phyloP scores from a whole-genome alignment of 2,329 filamentous ascomycete genomes.

The Sclerotinia borealis region DNA sequence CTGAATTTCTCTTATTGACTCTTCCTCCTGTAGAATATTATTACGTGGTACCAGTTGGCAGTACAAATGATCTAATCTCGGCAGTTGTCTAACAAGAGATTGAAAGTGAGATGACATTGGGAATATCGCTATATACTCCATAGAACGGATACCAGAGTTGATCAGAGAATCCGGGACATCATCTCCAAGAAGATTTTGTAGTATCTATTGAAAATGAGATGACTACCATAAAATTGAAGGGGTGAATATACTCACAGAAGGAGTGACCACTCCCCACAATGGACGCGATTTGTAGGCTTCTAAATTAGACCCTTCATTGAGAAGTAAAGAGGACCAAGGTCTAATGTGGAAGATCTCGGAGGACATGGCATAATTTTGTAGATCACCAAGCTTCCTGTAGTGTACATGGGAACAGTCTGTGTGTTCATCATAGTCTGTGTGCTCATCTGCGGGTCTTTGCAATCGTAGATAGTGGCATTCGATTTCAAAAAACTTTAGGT shows the following conservation, averaged over 20 bases:
- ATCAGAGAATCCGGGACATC: slow-evolving; percentile 32
- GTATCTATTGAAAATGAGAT: slow-evolving; percentile 39
- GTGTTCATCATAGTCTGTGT: too few relatives aligned
- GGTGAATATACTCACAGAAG: slow-evolving; percentile 32
- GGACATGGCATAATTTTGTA: not conserved
- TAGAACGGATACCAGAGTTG: slow-evolving; percentile 39
- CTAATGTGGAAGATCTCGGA: slow-evolving; percentile 21
- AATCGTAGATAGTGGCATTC: slow-evolving; percentile 55
- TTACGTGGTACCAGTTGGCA: slow-evolving; percentile 44
- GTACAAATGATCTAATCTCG: slow-evolving; percentile 46
- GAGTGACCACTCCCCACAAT: slow-evolving; percentile 58
- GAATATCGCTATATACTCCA: slow-evolving; percentile 61
- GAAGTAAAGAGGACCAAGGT: slow-evolving; percentile 57
- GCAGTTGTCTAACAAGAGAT: slow-evolving; percentile 42
- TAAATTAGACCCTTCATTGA: slow-evolving; percentile 74
- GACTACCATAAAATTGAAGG: not conserved
- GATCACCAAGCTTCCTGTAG: not conserved
- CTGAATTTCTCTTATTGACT: not conserved
- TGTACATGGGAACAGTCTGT: not conserved
- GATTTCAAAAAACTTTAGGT: slow-evolving; percentile 59
- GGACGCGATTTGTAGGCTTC: slow-evolving; percentile 60
- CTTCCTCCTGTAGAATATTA: slow-evolving; percentile 25
- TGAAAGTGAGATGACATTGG: slow-evolving; percentile 58
- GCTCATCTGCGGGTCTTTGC: slow-evolving; percentile 21
- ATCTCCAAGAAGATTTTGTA: slow-evolving; percentile 45